A percentile compares a stretch with the other conserved stretches of the same genome.
These are phyloP conservation scores for Aspergillus steynii DNA, from an alignment of 495 filamentous ascomycete species.

Conservation along the genomic window DNA sequence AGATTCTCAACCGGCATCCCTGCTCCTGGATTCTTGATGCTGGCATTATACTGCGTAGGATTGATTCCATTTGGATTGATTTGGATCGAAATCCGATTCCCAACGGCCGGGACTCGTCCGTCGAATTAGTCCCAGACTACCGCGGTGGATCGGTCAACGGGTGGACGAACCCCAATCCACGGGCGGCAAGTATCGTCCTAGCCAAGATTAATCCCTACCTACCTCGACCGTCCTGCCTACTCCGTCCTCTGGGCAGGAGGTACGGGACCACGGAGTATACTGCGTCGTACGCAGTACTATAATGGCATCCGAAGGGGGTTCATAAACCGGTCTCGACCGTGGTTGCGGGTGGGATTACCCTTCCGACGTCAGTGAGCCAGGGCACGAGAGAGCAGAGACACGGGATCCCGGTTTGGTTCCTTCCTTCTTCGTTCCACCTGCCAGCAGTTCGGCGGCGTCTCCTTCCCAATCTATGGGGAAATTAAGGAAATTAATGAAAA, in stretches of 20 bases:
- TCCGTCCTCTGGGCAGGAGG: no score
- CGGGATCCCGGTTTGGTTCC: background rate
- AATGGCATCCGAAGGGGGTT: no score
- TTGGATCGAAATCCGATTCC: constrained; percentile 18
- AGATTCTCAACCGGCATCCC: background rate
- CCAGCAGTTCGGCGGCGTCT: background rate
- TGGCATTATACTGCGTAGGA: constrained; percentile 2
- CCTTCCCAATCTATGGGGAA: constrained; percentile 9
- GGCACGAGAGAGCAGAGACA: no score
- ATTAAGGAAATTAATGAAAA: constrained; percentile 18
- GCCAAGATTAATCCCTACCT: constrained; percentile 18
- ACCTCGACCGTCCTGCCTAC: background rate
- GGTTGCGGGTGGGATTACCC: background rate
- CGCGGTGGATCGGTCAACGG: constrained; percentile 28
- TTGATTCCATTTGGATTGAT: constrained; percentile 18
- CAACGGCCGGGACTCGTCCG: constrained; percentile 24
- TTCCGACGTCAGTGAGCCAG: no score
- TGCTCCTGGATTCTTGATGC: no score
- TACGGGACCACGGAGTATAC: no score
- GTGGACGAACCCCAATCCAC: constrained; percentile 28
- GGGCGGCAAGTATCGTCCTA: constrained; percentile 25
- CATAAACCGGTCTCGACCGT: background rate
- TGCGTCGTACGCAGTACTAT: no score
- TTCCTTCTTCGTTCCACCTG: background rate
- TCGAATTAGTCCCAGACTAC: constrained; percentile 24